These are phyloP conservation scores for Penicillium sp. DNA, from an alignment of 2,329 filamentous ascomycete genomes.

Conservation along the genomic window DNA sequence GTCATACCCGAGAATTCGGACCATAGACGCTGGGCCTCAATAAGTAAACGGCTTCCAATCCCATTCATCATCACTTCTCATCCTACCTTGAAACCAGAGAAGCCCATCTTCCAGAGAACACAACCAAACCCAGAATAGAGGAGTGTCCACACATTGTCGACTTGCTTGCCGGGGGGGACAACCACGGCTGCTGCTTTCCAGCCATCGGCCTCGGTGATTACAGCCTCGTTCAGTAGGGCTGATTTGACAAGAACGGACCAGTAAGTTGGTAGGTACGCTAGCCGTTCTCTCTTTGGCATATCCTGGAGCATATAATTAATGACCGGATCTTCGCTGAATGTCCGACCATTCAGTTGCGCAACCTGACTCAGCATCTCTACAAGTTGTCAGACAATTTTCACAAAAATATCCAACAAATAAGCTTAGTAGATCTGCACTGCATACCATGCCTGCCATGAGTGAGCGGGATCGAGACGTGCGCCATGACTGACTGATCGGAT, in stretches of 20 bases:
- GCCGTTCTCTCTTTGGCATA: constrained; percentile 14
- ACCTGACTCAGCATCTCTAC: constrained; percentile 11
- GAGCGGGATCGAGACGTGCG: constrained; percentile 4
- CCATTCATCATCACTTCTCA: neutral
- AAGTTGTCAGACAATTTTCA: neutral
- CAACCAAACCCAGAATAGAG: constrained; percentile 16
- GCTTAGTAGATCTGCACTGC: neutral
- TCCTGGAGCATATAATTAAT: constrained; percentile 19
- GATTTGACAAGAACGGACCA: constrained; percentile 16
- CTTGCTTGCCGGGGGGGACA: constrained; percentile 11
- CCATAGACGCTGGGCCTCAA: constrained; percentile 14
- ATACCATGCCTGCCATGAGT: constrained; percentile 13
- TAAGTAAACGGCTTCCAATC: neutral
- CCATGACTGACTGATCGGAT: constrained; percentile 3
- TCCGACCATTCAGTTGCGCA: constrained; percentile 16
- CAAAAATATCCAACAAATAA: neutral
- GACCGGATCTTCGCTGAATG: constrained; percentile 18
- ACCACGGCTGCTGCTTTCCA: constrained; percentile 20
- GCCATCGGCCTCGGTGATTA: constrained; percentile 20
- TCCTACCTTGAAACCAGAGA: constrained; percentile 16
- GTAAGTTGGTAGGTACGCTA: constrained; percentile 17
- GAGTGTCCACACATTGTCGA: constrained; percentile 17
- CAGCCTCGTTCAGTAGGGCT: constrained; percentile 16
- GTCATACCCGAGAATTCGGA: constrained; percentile 18
- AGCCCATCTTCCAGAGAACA: constrained; percentile 16